These are phyloP conservation scores for Psilocybe azurescens DNA, from an alignment of 768 basidiomycete genomes.

Conservation along the genomic window DNA sequence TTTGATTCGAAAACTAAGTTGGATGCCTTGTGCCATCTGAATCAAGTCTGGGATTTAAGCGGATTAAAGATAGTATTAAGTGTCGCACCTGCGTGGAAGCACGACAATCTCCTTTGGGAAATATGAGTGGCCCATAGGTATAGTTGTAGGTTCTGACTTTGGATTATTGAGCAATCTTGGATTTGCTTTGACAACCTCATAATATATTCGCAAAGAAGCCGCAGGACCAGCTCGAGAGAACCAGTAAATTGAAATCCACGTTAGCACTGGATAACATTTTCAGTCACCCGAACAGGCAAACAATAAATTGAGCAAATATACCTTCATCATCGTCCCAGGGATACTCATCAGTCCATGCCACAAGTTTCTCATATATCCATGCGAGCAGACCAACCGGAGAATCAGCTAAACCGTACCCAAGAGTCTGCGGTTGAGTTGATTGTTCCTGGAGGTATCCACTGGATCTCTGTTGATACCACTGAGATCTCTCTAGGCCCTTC, in stretches of 20 bases:
- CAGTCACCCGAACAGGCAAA: too few species aligned
- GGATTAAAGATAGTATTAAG: too few species aligned
- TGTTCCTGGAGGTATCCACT: conserved; percentile 46
- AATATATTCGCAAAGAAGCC: conserved; percentile 64
- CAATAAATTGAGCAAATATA: conserved; percentile 9
- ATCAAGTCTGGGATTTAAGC: too few species aligned
- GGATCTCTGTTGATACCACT: conserved; percentile 33
- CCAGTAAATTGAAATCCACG: conserved; percentile 61
- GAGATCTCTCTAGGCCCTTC: conserved; percentile 32
- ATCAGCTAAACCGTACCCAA: conserved; percentile 62
- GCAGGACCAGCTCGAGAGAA: conserved; percentile 64
- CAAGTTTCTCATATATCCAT: conserved; percentile 60
- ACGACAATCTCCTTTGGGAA: conserved; percentile 60
- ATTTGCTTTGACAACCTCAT: conserved; percentile 42
- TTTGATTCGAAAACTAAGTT: conserved; percentile 45
- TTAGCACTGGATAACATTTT: conserved; percentile 48
- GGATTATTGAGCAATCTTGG: too few species aligned
- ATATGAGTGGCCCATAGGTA: conserved; percentile 54
- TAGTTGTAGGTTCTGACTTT: too few species aligned
- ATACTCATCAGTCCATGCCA: conserved; percentile 54
- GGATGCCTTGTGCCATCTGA: too few species aligned
- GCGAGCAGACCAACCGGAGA: conserved; percentile 60
- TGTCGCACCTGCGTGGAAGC: conserved; percentile 32
- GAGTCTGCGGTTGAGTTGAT: conserved; percentile 53
- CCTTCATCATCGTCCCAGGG: conserved; percentile 64